Evolutionary conservation across 495 filamentous ascomycete genomes (phyloP).

Genomic region (Penicillium pancosmium): DNA sequence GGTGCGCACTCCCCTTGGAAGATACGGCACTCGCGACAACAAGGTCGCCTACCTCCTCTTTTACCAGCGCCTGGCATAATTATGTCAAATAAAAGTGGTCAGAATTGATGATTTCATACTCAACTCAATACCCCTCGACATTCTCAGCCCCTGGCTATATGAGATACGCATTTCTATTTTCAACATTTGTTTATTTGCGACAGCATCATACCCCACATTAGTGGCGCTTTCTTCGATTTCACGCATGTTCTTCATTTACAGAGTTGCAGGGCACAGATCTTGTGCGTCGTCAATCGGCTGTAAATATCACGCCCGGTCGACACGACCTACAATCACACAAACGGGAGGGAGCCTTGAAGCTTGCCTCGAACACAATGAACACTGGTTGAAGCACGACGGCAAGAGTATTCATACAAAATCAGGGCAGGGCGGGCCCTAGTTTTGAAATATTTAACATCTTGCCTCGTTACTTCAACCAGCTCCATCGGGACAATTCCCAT

Average conservation of each 20-base stretch:
- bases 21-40: slow-evolving; percentile 81
- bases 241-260: slow-evolving; percentile 11
- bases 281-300: not conserved
- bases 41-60: slow-evolving; percentile 97
- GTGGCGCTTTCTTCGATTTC: slow-evolving; percentile 11
- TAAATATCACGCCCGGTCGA: not conserved
- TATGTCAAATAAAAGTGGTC: slow-evolving; percentile 5
- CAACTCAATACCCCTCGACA: slow-evolving; percentile 2
- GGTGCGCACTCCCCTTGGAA: slow-evolving; percentile 62
- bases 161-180: slow-evolving; percentile 5
- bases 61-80: slow-evolving; percentile 72
- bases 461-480: not conserved
- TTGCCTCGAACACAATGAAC: not conserved
- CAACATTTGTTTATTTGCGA: slow-evolving; percentile 7
- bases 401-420: not conserved
- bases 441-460: not conserved
- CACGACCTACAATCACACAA: not conserved
- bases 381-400: not conserved
- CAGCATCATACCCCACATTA: slow-evolving; percentile 20
- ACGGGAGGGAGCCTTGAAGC: not conserved
- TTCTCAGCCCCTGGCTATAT: slow-evolving; percentile 5
- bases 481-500: too few relatives aligned
- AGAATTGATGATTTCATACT: slow-evolving; percentile 1
- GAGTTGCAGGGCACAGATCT: not conserved
- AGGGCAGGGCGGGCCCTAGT: not conserved